phyloP scores from a whole-genome alignment of 2,329 filamentous ascomycete genomes.

The Sporothrix pallida region DNA sequence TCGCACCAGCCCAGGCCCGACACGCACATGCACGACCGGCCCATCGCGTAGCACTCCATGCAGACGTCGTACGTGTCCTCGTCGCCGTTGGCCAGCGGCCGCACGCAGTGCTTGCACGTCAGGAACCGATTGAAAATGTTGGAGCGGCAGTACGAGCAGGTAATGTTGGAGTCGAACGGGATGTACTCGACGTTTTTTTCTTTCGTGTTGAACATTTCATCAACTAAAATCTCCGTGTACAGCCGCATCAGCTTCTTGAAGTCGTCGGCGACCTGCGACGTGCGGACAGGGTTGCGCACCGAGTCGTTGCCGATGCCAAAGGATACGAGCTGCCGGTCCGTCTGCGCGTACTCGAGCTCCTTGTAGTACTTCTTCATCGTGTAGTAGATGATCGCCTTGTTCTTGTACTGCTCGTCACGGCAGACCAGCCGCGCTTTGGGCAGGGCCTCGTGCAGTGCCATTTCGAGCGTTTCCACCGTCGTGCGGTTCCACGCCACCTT shows the following conservation, averaged over 20 bases:
- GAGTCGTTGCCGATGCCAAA: constrained; percentile 55
- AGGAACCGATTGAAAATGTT: constrained; percentile 98
- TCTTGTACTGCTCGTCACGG: constrained; percentile 98
- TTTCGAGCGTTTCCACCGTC: constrained; percentile 85
- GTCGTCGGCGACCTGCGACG: constrained; percentile 77
- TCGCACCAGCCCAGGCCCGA: constrained; percentile 89
- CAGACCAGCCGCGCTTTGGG: constrained; percentile 90
- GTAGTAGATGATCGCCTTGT: constrained; percentile 93
- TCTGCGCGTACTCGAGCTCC: constrained; percentile 63
- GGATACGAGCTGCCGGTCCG: constrained; percentile 51
- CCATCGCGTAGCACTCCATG: constrained; percentile 99
- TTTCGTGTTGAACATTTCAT: constrained; percentile 80
- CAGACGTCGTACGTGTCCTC: constrained; percentile 94
- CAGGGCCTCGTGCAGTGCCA: constrained; percentile 84
- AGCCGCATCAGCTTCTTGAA: constrained; percentile 81
- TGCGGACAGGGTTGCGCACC: constrained; percentile 48
- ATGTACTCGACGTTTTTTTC: constrained; percentile 76
- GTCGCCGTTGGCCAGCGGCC: constrained; percentile 66
- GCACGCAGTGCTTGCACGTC: constrained; percentile 84
- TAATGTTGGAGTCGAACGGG: constrained; percentile 87
- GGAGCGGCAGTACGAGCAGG: constrained; percentile 91
- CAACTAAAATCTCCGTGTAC: constrained; percentile 78
- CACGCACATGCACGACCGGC: constrained; percentile 86
- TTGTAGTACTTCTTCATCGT: constrained; percentile 78
- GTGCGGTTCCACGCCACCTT: constrained; percentile 98